Base-by-base conservation (phyloP, 331 rosid genomes). In the Acacia pycnantha region DNA sequence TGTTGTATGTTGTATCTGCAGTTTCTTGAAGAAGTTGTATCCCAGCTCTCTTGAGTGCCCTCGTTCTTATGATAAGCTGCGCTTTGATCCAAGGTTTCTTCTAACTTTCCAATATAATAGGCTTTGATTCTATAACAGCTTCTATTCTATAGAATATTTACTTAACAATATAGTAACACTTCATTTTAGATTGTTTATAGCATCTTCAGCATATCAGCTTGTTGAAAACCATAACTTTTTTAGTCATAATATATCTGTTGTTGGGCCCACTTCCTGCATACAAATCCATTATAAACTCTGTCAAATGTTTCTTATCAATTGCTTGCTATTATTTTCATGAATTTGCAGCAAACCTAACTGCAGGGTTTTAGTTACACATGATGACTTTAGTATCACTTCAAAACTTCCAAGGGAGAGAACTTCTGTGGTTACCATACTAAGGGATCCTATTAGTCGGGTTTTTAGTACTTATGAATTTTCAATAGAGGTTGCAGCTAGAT, bases 401-500 rank as follows among this genome's bases (percentile, higher is more conserved):
- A 96, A 96, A 89, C 91, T 96, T 81, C 97, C 94, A 16, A 88
- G 61, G 87, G 93, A 90, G 88, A 94, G 87, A 75, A 94, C 97
- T 77, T 94, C 98, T 68, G 93, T 96, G 53, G 95, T 96, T 84
- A 96, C 99, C 84, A 94, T 96, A 88, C 97, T 96, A 53, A 89
- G 99, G 90, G 87, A 96, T 86, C 99, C 99, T 13, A 82, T 96
- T 83, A 92, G 92, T 80, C 97, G 99, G n/a, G 92, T 96, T 77
- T 93, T 96, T 76, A 96, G 99, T 77, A 69, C 97, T 68, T 96
- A 96, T 1, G 99, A 96, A 80, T 96, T 96, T 87, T 91, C 99
- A 29, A 78, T 96, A 77, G 99, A 94, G 91, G 99, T 94, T 82
- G 99, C 97, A 15, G 99, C 98, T 85, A 90, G 99, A 83, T 96